Percentiles rank a stretch among this genome's conserved stretches.
Conservation (phyloP, 2,329 filamentous ascomycete species). For the Coniochaeta sp. region DNA sequence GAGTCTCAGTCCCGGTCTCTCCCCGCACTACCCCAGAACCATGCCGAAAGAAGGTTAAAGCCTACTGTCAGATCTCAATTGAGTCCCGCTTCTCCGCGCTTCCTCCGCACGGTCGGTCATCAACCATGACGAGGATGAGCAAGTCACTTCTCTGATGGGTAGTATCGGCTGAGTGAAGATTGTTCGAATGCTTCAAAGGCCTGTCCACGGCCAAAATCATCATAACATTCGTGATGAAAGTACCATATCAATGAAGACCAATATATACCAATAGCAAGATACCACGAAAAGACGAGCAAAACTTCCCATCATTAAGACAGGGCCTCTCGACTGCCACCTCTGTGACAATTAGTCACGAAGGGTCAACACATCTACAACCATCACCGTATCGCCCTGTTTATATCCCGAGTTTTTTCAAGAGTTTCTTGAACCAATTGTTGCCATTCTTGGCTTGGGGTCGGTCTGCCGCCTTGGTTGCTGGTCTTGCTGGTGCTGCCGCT, state of each 20-base stretch:
- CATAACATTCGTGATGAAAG: background rate
- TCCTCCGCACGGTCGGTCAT: background rate
- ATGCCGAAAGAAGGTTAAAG: background rate
- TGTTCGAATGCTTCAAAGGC: background rate
- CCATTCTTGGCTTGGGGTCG: conserved; percentile 2
- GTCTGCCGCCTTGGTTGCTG: conserved; percentile 1
- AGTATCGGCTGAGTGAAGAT: background rate
- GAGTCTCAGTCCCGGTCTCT: background rate
- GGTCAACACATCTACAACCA: background rate
- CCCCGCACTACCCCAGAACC: background rate
- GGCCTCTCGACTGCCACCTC: background rate
- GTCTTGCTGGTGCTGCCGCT: conserved; percentile 2
- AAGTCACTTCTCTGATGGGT: background rate
- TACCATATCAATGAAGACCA: background rate
- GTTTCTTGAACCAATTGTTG: conserved; percentile 2
- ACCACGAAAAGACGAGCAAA: background rate
- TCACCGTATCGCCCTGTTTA: background rate
- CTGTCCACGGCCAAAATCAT: background rate
- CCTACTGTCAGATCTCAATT: background rate
- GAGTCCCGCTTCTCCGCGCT: background rate
- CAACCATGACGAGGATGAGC: background rate
- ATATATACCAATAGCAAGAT: background rate
- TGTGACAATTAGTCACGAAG: background rate
- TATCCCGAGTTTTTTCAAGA: conserved; percentile 1
- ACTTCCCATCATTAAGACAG: background rate